Base-by-base conservation (phyloP, 1,284 basidiomycete genomes). In the Pseudomicrostroma phylloplanum region DNA sequence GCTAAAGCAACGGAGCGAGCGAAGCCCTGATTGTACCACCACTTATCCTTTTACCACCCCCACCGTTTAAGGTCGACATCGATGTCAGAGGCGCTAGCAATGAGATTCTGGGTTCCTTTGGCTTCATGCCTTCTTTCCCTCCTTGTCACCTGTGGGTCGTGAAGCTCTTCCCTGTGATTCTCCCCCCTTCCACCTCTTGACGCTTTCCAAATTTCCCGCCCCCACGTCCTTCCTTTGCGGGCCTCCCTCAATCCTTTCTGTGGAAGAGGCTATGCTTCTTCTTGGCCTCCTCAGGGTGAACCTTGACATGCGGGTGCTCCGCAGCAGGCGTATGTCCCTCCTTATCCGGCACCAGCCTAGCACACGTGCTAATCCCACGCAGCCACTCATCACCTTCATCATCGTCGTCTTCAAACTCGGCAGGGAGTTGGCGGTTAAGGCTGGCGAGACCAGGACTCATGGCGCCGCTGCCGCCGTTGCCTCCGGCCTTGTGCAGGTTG, bases 301-400 rank as follows among this genome's bases (percentile, higher is more conserved):
- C 63, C 64, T 72, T 71, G 51, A 72, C 69, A 57, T 79, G 77
- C 17, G 73, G 67, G 55, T 79, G 77, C 55, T 79, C 75, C 15
- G 73, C 60, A 39, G 67, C 67, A 46, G 74, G 68, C 15, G 68
- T 70, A 56, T 63, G 64, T 26, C 68, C 67, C 30, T 59, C 65
- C 40, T 63, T 26, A 7, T 59, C 30, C 3, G 30, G 30, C 30
- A 36, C 30, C 15, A 73, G 65, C 55, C 76, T 73, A 7, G 76
- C 77, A 58, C 80, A 80, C 2, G 77, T 77, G 13, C 73, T 64
- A 55, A 80, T 78, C 26, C 57, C 61, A 61, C 77, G 77, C 26
- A 82, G 65, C 81, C 81, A 82, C 26, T 79, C 75, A 65, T 82
- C 81, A 1, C 77, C 77, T 36, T 71, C 61, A 36, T 80, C 76